Conservation (phyloP, 805 yeast species). For the Barnettozyma populi region DNA sequence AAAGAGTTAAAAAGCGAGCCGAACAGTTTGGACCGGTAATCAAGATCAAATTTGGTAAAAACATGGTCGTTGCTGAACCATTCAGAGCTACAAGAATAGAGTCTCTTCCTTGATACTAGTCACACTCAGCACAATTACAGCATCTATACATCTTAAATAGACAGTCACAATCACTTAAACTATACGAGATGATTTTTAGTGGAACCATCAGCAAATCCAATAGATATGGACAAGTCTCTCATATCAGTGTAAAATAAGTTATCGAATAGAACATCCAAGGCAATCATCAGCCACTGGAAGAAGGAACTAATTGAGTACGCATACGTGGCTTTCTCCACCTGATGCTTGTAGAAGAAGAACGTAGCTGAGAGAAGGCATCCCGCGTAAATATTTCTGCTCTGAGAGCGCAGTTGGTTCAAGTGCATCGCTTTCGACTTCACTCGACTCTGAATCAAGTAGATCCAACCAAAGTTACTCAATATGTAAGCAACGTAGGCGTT, state of each 20-base stretch:
- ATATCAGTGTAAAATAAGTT: constrained; percentile 5
- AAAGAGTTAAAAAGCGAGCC: constrained; percentile 11
- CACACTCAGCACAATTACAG: not conserved
- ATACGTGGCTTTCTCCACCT: constrained; percentile 10
- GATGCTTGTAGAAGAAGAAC: constrained; percentile 15
- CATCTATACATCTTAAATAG: not conserved
- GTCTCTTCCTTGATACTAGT: not conserved
- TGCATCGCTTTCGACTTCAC: not conserved
- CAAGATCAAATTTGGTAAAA: constrained; percentile 19
- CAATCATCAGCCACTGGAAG: constrained; percentile 14
- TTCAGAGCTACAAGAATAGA: constrained; percentile 22
- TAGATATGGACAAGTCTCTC: not conserved
- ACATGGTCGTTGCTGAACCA: constrained; percentile 23
- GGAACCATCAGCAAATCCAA: constrained; percentile 7
- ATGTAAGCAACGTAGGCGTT: constrained; percentile 11
- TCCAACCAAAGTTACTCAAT: constrained; percentile 7
- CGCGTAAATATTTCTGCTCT: not conserved
- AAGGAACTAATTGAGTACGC: constrained; percentile 16
- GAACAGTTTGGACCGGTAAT: constrained; percentile 21
- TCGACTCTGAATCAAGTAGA: constrained; percentile 4
- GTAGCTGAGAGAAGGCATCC: not conserved
- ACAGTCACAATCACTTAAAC: not conserved
- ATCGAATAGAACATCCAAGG: constrained; percentile 13
- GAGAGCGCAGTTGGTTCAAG: constrained; percentile 2
- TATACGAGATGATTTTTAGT: constrained; percentile 5